Base-by-base conservation (phyloP, 768 basidiomycete genomes). In the Boletus coccyginus region DNA sequence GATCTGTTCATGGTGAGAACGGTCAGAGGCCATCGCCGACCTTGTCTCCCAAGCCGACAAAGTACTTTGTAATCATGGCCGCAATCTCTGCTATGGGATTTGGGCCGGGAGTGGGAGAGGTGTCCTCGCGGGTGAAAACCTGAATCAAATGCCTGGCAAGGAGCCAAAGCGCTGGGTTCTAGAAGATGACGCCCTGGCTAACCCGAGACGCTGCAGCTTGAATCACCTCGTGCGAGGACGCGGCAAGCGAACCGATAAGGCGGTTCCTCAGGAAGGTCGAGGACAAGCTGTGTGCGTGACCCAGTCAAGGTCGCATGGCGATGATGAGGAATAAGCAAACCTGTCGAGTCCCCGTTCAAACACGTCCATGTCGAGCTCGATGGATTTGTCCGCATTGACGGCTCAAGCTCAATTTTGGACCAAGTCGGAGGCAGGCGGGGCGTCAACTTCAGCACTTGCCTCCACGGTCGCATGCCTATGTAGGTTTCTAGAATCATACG, bases 181-280 rank as follows among this genome's bases (percentile, higher is more conserved):
- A 65, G 56, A 80, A 84, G 21, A 83, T 65, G 21, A 78, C 58
- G 45, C 77, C 79, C 56, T 72, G 73, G 3, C 57, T 24, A 8
- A 78, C 50, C 0, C 32, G 60, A 32, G 60, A 46, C 2, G 54
- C 60, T 12, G 62, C 62, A 36, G 50, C 57, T 43, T 52, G 62
- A 8, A 63, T 35, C 3, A 21, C 42, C 9, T 51, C 12, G 36
- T 58, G 36, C 0, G 55, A n/a, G 6, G 66, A 63, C 13, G 60
- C 46, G 19, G 55, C 53, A 21, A 77, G 46, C 0, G 70, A 78
- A 57, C 27, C 27, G 27, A 27, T 27, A 5, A 27, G 2, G 27
- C 27, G 27, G 5, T 27, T 27, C 27, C 27, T 27, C 27, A 27
- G 27, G 55, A 75, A 73, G 0, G 74, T 75, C 5, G 74, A 72